These are phyloP conservation scores for Silene latifolia DNA, from an alignment of 148 eudicot species.

Conservation along the genomic window DNA sequence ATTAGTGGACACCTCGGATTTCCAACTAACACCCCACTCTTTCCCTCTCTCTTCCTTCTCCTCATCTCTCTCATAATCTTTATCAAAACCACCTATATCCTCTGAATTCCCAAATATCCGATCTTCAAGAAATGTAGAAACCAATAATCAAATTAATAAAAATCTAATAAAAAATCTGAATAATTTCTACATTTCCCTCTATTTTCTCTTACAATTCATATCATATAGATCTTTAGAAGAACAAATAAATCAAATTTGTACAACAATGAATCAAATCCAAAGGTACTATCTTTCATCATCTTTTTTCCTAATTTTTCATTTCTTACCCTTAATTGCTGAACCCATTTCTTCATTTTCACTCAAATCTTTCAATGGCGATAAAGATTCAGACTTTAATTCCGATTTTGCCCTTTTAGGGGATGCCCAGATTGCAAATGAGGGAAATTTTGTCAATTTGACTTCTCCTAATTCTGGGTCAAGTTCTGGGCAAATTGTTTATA, in stretches of 20 bases:
- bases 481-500: slow-evolving; percentile 43
- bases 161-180: not conserved
- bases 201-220: not conserved
- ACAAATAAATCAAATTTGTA: not conserved
- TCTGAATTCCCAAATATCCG: slow-evolving; percentile 9
- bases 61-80: slow-evolving; percentile 1
- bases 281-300: slow-evolving; percentile 18
- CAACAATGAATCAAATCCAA: slow-evolving; percentile 18
- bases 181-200: not conserved
- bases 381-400: slow-evolving; percentile 27
- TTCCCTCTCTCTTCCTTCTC: not conserved
- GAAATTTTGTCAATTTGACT: slow-evolving; percentile 37
- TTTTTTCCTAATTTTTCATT: slow-evolving; percentile 22
- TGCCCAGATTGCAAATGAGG: slow-evolving; percentile 39
- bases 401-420: slow-evolving; percentile 55
- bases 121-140: slow-evolving; percentile 18
- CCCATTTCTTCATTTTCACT: slow-evolving; percentile 38
- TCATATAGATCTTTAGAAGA: not conserved
- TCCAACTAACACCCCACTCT: slow-evolving; percentile 11
- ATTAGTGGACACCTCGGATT: not conserved
- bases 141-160: not conserved
- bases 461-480: slow-evolving; percentile 30
- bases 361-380: slow-evolving; percentile 26
- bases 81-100: slow-evolving; percentile 14
- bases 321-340: slow-evolving; percentile 34